Evolutionary conservation across 2,329 filamentous ascomycete genomes (phyloP), one percentile per base, ranked within the genome.

Genomic region (Aspergillus ibericus): DNA sequence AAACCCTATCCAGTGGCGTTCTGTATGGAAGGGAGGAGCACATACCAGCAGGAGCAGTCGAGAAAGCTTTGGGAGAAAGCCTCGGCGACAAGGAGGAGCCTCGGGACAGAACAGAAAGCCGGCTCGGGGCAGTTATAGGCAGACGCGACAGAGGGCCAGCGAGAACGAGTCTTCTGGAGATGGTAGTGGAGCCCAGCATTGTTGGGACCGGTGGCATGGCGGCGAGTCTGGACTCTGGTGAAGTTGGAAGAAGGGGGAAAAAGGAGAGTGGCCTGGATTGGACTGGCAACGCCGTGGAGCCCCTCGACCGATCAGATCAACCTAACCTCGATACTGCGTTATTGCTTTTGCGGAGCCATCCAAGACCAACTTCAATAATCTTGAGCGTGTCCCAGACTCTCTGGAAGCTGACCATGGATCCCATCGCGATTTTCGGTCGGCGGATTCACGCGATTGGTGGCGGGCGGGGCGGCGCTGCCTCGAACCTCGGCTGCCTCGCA

Each of bases 161-260:
- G 32, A 52, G 56, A 51, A 53, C 53, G 48, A 44, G 42, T 25
- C 36, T 42, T 27, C 22, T 53, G 50, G 35, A 15, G 22, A 44
- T 53, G 35, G 12, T 25, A 34, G 50, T 53, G 50, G 50, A 53
- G 34, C 50, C 50, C 16, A 44, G 36, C 35, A 38, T 29, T 27
- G 50, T 42, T 53, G 50, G 36, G 50, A 53, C 22, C 35, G 36
- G 36, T 20, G 36, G 36, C 50, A 53, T 53, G 50, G 50, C 25
- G 50, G 27, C 50, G 50, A 53, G 25, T 29, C 13, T 47, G 44
- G 50, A 34, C 50, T 29, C 22, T 40, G 15, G 6, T 6, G 40
- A 32, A 15, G n/a, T 27, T 29, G 22, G 48, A 29, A 18, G 16
- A 18, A 29, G 25, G 22, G 49, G 16, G 12, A 40, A 29, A 44